Percentiles rank a stretch among this genome's conserved stretches.
phyloP scores from a whole-genome alignment of 805 yeast genomes.

The Lachancea quebecensis region DNA sequence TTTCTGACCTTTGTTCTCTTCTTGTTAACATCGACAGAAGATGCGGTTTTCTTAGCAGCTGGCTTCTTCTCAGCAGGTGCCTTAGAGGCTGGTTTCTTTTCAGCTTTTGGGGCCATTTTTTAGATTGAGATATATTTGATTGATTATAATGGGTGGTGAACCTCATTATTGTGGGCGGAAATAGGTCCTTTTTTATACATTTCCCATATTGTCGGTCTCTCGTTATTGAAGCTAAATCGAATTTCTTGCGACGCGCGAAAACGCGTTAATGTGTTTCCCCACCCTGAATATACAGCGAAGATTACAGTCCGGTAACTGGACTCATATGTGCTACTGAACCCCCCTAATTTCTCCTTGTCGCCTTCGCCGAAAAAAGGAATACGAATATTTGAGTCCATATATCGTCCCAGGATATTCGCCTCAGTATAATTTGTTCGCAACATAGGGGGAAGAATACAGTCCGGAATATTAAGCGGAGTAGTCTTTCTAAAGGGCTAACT shows the following conservation, averaged over 20 bases:
- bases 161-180: too few relatives aligned
- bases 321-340: neutral
- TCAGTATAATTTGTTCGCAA: slow-evolving; percentile 1
- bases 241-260: neutral
- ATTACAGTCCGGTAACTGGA: neutral
- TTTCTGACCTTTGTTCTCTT: slow-evolving; percentile 88
- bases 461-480: neutral
- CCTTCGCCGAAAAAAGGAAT: neutral
- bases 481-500: neutral
- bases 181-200: neutral
- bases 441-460: slow-evolving; percentile 1
- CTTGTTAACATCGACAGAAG: slow-evolving; percentile 68
- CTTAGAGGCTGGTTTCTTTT: slow-evolving; percentile 74
- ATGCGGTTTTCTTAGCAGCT: slow-evolving; percentile 82
- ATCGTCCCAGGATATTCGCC: neutral
- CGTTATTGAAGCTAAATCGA: slow-evolving; percentile 2
- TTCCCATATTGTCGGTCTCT: neutral
- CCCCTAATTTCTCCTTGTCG: neutral
- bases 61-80: slow-evolving; percentile 95
- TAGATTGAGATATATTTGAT: slow-evolving; percentile 46
- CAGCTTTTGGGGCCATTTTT: slow-evolving; percentile 61
- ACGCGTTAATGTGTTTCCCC: neutral
- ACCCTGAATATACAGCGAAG: neutral
- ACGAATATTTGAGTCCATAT: neutral
- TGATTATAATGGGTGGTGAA: too few relatives aligned